phyloP scores from a whole-genome alignment of 73 alveolate species.

The Diophrys sp. region DNA sequence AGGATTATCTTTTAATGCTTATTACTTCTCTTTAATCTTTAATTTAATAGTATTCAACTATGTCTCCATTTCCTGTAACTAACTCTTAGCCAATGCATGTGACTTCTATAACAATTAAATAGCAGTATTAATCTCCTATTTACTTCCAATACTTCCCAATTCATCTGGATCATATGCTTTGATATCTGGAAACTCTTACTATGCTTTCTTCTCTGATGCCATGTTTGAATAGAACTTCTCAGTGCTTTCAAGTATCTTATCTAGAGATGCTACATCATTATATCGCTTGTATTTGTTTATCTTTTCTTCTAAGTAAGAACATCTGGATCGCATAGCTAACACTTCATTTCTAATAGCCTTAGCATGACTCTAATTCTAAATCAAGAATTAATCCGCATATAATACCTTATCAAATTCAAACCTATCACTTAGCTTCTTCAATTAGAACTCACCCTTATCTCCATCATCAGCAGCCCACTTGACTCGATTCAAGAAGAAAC shows the following conservation, averaged over 20 bases:
- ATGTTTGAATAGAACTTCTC: conserved; percentile 5
- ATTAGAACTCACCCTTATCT: conserved; percentile 8
- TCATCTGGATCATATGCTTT: not conserved
- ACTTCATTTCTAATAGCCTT: conserved; percentile 12
- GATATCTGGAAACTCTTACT: not conserved
- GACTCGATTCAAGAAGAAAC: not conserved
- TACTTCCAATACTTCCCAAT: not conserved
- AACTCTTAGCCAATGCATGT: not conserved
- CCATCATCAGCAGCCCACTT: too few relatives aligned
- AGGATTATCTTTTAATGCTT: conserved; percentile 21
- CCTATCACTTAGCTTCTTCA: not conserved
- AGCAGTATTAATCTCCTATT: too few relatives aligned
- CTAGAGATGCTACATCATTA: too few relatives aligned
- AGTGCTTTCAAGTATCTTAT: too few relatives aligned
- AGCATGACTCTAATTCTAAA: not conserved
- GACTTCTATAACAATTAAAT: too few relatives aligned
- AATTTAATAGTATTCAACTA: conserved; percentile 2
- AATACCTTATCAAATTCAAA: conserved; percentile 22
- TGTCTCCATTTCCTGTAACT: conserved; percentile 16
- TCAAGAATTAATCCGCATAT: conserved; percentile 26
- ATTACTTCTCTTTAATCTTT: conserved; percentile 26
- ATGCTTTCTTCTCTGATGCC: not conserved
- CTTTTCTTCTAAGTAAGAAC: conserved; percentile 9
- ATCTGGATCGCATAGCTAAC: conserved; percentile 1
- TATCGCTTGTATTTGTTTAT: too few relatives aligned